Evolutionary conservation across 176 grass and related monocot species (phyloP), one percentile per base, ranked within the genome.

Genomic region (Triticum dicoccoides): DNA sequence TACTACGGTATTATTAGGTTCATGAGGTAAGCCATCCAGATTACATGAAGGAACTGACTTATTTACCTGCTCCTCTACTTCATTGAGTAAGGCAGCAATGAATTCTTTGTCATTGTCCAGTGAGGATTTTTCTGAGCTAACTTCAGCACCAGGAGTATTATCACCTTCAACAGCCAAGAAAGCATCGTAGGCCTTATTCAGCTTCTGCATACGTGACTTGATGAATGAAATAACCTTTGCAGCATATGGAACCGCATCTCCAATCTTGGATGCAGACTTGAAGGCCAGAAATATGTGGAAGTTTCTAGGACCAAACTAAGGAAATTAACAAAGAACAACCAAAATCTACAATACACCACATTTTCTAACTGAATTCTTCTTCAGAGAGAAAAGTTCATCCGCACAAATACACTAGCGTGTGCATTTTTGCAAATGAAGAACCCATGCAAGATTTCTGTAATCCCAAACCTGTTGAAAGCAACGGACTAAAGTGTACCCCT

Each of bases 41-140:
- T 78, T 70, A 49, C 65, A 62, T 11, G 11, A 74, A 78, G 29
- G 18, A 44, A 62, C 38, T 1, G 37, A 58, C 11, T 17, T 69
- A 83, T 41, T 80, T 95, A 98, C 97, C 90, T 98, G 92, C 85
- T 95, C 91, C 65, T 83, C 82, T 30, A 92, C 90, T 34, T 91
- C 94, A 94, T 44, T 73, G 27, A 82, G 82, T 63, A 98, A 86
- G 70, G 89, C 83, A 87, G 38, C 74, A 25, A 98, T 83, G 58
- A 80, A 79, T 54, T 98, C 89, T 59, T 92, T 89, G 85, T 96
- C 94, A 58, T 89, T 68, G 73, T 89, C 82, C 12, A 85, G n/a
- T 23, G 20, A 69, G 33, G 85, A 91, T 58, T 87, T 92, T 86
- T 38, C 69, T 79, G 89, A 85, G 11, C 58, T 42, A 82, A 66